Conservation (phyloP, 805 yeast species). For the Kuraishia capsulata region DNA sequence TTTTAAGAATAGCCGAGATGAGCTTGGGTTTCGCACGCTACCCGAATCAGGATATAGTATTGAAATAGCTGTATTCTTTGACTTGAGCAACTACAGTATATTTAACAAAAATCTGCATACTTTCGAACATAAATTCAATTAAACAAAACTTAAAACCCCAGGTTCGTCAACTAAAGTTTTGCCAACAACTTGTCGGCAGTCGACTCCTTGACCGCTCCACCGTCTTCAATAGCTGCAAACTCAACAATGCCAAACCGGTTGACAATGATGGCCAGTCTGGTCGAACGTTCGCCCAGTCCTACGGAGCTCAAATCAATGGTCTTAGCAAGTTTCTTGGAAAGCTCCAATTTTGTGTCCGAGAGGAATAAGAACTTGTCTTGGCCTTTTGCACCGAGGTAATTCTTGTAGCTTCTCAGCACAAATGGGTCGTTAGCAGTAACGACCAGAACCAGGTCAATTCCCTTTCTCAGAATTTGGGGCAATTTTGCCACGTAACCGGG, state of each 20-base stretch:
- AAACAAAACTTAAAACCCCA: no score
- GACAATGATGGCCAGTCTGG: slow-evolving; percentile 61
- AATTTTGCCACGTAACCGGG: slow-evolving; percentile 53
- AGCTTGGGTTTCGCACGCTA: no score
- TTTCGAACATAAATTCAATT: no score
- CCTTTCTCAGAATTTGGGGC: slow-evolving; percentile 43
- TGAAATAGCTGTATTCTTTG: no score
- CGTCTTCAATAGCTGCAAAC: slow-evolving; percentile 18
- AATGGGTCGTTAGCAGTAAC: slow-evolving; percentile 20
- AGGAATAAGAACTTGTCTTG: slow-evolving; percentile 43
- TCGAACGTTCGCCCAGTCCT: slow-evolving; percentile 51
- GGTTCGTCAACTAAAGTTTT: no score
- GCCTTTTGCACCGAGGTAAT: slow-evolving; percentile 26
- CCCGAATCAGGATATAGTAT: no score
- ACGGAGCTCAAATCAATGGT: slow-evolving; percentile 40
- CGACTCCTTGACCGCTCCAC: slow-evolving; percentile 17
- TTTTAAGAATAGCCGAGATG: no score
- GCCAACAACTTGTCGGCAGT: slow-evolving; percentile 16
- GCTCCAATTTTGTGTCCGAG: slow-evolving; percentile 50
- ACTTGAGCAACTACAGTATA: no score
- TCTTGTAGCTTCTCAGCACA: slow-evolving; percentile 64
- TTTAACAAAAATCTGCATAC: no score
- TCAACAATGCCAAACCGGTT: slow-evolving; percentile 32
- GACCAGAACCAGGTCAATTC: slow-evolving; percentile 53
- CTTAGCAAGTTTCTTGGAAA: slow-evolving; percentile 52